Base-by-base conservation (phyloP, 2,329 filamentous ascomycete species). In the Fusarium tjaetaba region DNA sequence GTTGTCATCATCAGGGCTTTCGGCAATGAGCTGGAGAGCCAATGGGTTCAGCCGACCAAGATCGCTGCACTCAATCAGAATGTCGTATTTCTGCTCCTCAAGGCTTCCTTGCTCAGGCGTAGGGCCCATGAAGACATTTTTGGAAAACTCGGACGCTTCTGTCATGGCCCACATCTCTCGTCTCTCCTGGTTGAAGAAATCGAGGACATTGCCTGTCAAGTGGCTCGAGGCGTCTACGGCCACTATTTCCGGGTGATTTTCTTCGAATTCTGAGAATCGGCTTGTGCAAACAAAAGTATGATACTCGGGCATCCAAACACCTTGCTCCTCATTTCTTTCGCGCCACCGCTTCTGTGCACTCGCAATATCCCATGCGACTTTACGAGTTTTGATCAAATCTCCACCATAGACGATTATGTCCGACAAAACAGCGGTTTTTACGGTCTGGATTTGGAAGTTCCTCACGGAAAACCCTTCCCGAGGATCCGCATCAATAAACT, bases 141-240 rank as follows among this genome's bases (percentile, higher is more conserved):
- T 88, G 60, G 94, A 91, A 71, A 98, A 97, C 81, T 97, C 93
- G 1, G 95, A 95, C 7, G 95, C 92, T 77, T 90, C 90, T 16
- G 96, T 95, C 96, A 98, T 98, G 67, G 88, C 88, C 81, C 93
- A 95, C 96, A 99, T 98, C 84, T 99, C 96, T 56, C 90, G 83
- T 65, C 95, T 89, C 82, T 99, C 96, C 84, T 94, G 94, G 76
- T 93, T 92, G 80, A 94, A 94, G 80, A 99, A 96, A 81, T 98
- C 95, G 78, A 97, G 87, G 30, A 96, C 91, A 24, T 91, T 89
- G 34, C 93, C 94, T 0, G 94, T 97, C 77, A 92, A 84, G 45
- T 87, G 86, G 15, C 95, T 95, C 38, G 86, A 82, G 1, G 92
- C 90, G 82, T 97, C 91, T 52, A 96, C 85, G 7, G 94, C 90